phyloP scores from a whole-genome alignment of 164 flowering plant species.

The Cinnamomum micranthum region DNA sequence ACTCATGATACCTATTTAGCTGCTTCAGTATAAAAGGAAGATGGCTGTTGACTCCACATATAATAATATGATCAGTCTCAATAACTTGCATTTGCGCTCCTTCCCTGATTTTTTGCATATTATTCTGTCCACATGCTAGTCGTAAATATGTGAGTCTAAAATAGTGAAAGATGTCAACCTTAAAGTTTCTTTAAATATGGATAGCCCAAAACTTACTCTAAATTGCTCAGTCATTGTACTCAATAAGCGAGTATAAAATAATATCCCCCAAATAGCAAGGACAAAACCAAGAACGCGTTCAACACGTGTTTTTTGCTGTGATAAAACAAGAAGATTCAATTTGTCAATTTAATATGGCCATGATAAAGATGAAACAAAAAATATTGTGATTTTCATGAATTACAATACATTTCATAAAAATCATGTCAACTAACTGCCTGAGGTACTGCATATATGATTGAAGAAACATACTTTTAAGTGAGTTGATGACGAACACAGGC shows the following conservation, averaged over 20 bases:
- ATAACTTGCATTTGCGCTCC: slow-evolving; percentile 93
- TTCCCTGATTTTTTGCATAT: slow-evolving; percentile 91
- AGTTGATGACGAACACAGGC: slow-evolving; percentile 92
- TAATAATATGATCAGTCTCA: slow-evolving; percentile 88
- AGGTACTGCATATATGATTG: background rate
- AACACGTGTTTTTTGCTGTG: slow-evolving; percentile 85
- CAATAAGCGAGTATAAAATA: slow-evolving; percentile 86
- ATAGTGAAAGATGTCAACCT: background rate
- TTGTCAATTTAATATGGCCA: background rate
- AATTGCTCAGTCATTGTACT: slow-evolving; percentile 99
- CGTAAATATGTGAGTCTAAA: slow-evolving; percentile 15
- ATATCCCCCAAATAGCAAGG: slow-evolving; percentile 95
- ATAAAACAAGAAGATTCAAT: slow-evolving; percentile 14
- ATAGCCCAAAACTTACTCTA: slow-evolving; percentile 50
- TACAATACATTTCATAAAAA: background rate
- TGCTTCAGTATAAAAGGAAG: slow-evolving; percentile 82
- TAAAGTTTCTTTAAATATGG: background rate
- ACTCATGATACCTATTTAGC: slow-evolving; percentile 87
- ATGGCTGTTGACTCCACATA: slow-evolving; percentile 93
- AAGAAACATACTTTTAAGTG: slow-evolving; percentile 63
- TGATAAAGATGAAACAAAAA: background rate
- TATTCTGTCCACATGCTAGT: slow-evolving; percentile 47
- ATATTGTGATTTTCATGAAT: background rate
- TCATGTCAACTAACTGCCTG: background rate
- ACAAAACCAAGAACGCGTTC: slow-evolving; percentile 87